Base-by-base conservation (phyloP, 768 basidiomycete species). In the Rhodotorula taiwanensis region DNA sequence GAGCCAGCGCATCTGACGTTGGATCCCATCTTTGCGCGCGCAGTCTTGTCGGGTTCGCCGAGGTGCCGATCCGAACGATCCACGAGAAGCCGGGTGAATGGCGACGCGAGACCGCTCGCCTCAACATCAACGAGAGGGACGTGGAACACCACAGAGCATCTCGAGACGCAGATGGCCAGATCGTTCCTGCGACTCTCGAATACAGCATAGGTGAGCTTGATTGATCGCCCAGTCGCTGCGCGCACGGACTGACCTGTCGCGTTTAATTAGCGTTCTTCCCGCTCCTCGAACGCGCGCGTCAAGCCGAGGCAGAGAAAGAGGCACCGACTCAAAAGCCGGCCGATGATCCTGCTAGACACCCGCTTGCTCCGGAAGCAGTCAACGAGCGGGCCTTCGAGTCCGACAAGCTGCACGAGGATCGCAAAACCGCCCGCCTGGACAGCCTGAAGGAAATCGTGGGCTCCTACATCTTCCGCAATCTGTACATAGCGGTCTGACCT, bases 31-130 rank as follows among this genome's bases (percentile, higher is more conserved):
- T 5, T 11, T 34, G n/a, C 34, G n/a, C 36, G 9, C 28, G 18
- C 48, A 59, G 60, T 30, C n/a, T 39, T 10, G 21, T 61, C 28
- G 60, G 60, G 27, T 55, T 31, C 52, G 15, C 50, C 53, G 52
- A 54, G 53, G 27, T 61, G 9, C 47, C 60, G 0, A 31, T 61
- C 34, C 14, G 44, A 3, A 0, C 20, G 13, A 36, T 61, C 2
- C 13, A 39, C 21, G 3, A 28, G 0, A 5, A 5, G 3, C 45
- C 60, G 0, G 60, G 60, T 21, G 18, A 61, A 25, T 61, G 52
- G 52, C 15, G 10, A n/a, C n/a, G n/a, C n/a, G n/a, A n/a, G n/a
- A n/a, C n/a, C n/a, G n/a, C n/a, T n/a, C n/a, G n/a, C n/a, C n/a
- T n/a, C n/a, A n/a, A n/a, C n/a, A n/a, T n/a, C n/a, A n/a, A n/a